These are phyloP conservation scores for Apiospora hydei DNA, from an alignment of 2,329 filamentous ascomycete genomes.

Conservation along the genomic window DNA sequence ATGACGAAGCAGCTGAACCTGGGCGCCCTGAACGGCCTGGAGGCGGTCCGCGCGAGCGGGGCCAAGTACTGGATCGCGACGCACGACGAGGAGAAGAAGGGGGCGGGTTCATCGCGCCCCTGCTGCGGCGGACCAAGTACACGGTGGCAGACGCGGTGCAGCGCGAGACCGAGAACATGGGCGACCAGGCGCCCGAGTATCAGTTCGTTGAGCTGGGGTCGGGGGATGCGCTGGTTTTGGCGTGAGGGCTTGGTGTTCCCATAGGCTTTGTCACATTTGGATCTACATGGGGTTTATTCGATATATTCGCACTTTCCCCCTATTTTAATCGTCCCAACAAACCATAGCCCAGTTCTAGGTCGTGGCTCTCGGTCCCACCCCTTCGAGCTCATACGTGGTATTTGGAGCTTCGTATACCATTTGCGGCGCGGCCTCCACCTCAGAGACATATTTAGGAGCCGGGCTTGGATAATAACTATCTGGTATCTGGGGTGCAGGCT, in stretches of 20 bases:
- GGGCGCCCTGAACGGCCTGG: slow-evolving; percentile 67
- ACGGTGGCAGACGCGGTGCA: slow-evolving; percentile 51
- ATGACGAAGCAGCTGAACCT: slow-evolving; percentile 66
- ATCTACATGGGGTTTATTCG: too few relatives aligned
- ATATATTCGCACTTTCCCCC: not conserved
- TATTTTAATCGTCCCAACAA: too few relatives aligned
- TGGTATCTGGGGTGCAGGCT: not conserved
- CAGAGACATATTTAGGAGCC: not conserved
- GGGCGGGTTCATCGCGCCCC: slow-evolving; percentile 63
- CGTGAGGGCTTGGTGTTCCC: not conserved
- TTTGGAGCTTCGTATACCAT: not conserved
- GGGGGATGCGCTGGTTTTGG: slow-evolving; percentile 61
- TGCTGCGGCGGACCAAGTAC: slow-evolving; percentile 55
- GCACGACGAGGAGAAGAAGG: slow-evolving; percentile 69
- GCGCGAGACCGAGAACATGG: slow-evolving; percentile 41
- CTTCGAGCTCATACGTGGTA: not conserved
- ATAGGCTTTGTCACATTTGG: too few relatives aligned
- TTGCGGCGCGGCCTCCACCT: not conserved
- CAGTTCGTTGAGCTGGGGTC: slow-evolving; percentile 62
- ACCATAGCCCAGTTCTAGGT: not conserved
- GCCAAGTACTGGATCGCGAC: slow-evolving; percentile 71
- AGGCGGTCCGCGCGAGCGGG: slow-evolving; percentile 58
- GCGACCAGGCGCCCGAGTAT: slow-evolving; percentile 47
- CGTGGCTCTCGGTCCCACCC: not conserved
- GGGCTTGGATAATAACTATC: not conserved